Conservation (phyloP, 1,284 basidiomycete genomes). For the Tilletia indica region DNA sequence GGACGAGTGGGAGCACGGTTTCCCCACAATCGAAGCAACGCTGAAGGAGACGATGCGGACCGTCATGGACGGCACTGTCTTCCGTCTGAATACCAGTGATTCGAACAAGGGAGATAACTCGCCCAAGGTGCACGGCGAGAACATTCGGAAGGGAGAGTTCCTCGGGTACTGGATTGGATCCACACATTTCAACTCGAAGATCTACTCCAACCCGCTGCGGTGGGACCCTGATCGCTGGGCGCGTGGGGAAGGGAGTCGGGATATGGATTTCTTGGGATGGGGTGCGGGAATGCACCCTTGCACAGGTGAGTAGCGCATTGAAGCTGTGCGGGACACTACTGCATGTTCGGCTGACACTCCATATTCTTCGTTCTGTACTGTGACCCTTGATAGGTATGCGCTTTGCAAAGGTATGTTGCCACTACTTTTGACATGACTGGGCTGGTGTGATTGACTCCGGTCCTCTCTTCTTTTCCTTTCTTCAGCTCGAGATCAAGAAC, state of each 20-base stretch:
- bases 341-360: no score
- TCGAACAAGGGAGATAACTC: slow-evolving; percentile 20
- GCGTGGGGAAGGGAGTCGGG: slow-evolving; percentile 31
- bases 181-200: slow-evolving; percentile 30
- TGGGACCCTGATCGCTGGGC: slow-evolving; percentile 35
- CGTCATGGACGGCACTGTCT: slow-evolving; percentile 31
- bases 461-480: no score
- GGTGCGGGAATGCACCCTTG: slow-evolving; percentile 37
- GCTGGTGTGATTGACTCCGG: no score
- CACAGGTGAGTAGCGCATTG: neutral
- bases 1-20: slow-evolving; percentile 27
- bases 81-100: slow-evolving; percentile 28
- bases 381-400: neutral
- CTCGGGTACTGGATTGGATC: slow-evolving; percentile 33
- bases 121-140: slow-evolving; percentile 24
- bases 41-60: slow-evolving; percentile 37
- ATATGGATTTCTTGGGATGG: slow-evolving; percentile 38
- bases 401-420: neutral
- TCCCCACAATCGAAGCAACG: slow-evolving; percentile 28
- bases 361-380: no score
- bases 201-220: slow-evolving; percentile 31
- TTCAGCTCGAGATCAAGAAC: slow-evolving; percentile 29
- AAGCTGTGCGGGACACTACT: no score
- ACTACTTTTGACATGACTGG: no score
- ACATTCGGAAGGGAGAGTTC: slow-evolving; percentile 29